A percentile compares a stretch with the other conserved stretches of the same genome.
These are phyloP conservation scores for Paramecium pentaurelia DNA, from an alignment of 73 alveolate species.

Conservation along the genomic window DNA sequence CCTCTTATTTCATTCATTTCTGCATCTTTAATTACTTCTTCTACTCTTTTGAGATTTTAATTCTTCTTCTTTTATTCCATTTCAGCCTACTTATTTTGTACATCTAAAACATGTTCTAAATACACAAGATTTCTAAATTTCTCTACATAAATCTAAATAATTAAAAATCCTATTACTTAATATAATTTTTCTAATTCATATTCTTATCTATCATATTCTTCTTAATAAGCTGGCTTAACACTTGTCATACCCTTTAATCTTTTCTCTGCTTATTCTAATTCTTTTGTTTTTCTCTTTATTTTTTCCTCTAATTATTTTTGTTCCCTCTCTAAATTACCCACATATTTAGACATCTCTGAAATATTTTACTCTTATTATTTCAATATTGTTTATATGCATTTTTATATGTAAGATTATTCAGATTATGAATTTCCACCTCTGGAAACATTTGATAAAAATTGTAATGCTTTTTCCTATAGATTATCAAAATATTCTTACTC, in stretches of 20 bases:
- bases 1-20: conserved; percentile 1
- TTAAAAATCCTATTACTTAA: conserved; percentile 26
- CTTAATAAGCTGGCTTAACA: conserved; percentile 52
- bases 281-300: neutral
- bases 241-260: conserved; percentile 37
- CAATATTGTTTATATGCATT: conserved; percentile 11
- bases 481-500: neutral
- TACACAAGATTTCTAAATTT: conserved; percentile 93
- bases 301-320: neutral
- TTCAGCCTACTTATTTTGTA: conserved; percentile 76
- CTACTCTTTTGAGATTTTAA: neutral
- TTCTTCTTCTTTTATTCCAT: neutral
- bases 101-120: conserved; percentile 89
- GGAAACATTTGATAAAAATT: conserved; percentile 13
- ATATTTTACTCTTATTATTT: conserved; percentile 34
- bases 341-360: conserved; percentile 27
- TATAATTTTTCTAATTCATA: conserved; percentile 83
- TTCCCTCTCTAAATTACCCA: neutral
- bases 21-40: neutral
- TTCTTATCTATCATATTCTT: conserved; percentile 48
- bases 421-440: conserved; percentile 24
- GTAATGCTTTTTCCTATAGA: conserved; percentile 29
- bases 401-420: conserved; percentile 4
- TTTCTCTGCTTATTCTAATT: conserved; percentile 27
- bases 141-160: conserved; percentile 76